Percentiles rank a stretch among this genome's conserved stretches.
Evolutionary conservation across 2,329 filamentous ascomycete genomes (phyloP).

Genomic region (Tolypocladium pustulatum): DNA sequence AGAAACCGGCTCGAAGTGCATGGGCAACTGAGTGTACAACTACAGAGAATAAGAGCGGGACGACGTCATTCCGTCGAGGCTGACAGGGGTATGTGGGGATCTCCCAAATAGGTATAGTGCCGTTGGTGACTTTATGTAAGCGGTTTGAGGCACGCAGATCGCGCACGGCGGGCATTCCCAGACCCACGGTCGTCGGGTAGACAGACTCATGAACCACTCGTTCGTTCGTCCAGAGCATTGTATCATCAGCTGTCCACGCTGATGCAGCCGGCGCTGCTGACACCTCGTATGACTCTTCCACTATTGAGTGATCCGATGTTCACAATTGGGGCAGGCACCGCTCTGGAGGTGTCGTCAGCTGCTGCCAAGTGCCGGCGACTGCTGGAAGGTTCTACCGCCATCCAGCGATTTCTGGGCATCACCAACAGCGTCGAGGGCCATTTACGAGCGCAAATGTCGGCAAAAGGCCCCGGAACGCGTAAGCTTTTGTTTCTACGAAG

Average conservation of each 20-base stretch:
- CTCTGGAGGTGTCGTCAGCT: neutral
- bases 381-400: conserved; percentile 15
- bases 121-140: neutral
- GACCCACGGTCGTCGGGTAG: neutral
- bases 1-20: neutral
- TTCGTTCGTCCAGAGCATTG: neutral
- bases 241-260: neutral
- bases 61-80: neutral
- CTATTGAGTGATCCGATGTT: neutral
- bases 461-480: conserved; percentile 2
- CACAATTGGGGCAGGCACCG: neutral
- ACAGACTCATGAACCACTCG: neutral
- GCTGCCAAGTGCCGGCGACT: neutral
- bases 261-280: neutral
- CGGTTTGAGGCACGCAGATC: too few species aligned
- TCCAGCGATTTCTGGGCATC: conserved; percentile 8
- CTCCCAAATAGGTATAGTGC: neutral
- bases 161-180: neutral
- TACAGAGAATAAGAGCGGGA: neutral
- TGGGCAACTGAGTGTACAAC: neutral
- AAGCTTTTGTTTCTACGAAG: neutral
- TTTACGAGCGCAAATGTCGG: conserved; percentile 3
- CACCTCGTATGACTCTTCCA: neutral
- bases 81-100: neutral
- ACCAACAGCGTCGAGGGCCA: neutral